Evolutionary conservation across 2,329 filamentous ascomycete species (phyloP).

Genomic region (Trichoderma aggressivum): DNA sequence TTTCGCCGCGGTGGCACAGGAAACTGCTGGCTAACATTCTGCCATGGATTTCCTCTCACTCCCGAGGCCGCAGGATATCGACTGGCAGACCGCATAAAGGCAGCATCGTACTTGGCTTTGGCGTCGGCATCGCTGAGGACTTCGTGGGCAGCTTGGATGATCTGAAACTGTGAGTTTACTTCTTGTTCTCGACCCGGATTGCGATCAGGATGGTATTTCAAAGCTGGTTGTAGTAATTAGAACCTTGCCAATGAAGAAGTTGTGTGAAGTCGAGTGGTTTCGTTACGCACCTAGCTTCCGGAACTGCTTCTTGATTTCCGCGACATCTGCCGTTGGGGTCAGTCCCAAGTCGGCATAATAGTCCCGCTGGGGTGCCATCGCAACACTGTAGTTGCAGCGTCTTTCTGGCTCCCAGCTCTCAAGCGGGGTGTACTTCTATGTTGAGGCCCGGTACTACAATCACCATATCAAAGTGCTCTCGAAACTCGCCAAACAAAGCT

Average conservation of each 20-base stretch:
- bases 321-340: conserved; percentile 60
- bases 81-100: conserved; percentile 33
- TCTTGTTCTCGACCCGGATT: conserved; percentile 80
- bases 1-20: conserved; percentile 48
- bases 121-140: conserved; percentile 54
- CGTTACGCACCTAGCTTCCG: conserved; percentile 66
- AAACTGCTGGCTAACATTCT: conserved; percentile 47
- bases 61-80: conserved; percentile 51
- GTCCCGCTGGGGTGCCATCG: conserved; percentile 55
- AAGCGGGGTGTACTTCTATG: not conserved
- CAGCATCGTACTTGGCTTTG: conserved; percentile 53
- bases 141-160: conserved; percentile 83
- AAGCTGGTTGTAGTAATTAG: conserved; percentile 46
- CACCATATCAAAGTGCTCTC: conserved; percentile 20
- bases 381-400: conserved; percentile 13
- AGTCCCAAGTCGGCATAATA: conserved; percentile 85
- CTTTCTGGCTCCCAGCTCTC: not conserved
- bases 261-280: not conserved
- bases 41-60: conserved; percentile 57
- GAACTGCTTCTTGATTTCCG: conserved; percentile 83
- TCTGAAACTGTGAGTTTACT: conserved; percentile 77
- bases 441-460: conserved; percentile 1
- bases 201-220: conserved; percentile 85
- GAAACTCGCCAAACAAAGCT: not conserved
- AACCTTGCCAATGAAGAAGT: not conserved